Evolutionary conservation across 2,329 filamentous ascomycete species (phyloP), one percentile per base, ranked within the genome.

Genomic region (Didymosphaeria variabile): DNA sequence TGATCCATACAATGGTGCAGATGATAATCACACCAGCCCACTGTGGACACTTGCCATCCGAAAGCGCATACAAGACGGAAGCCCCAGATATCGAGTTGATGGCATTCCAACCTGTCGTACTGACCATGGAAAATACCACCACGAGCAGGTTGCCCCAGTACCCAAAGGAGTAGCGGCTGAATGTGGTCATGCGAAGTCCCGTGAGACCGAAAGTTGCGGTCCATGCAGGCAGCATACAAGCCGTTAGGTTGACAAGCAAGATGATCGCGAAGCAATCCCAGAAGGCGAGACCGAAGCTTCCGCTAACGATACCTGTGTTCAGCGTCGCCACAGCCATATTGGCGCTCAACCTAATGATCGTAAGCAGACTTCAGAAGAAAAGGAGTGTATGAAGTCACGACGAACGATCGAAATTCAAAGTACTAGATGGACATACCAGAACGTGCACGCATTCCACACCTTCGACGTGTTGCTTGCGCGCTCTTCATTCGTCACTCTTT

Each of bases 81-180:
- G 77, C 75, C 2, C 77, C 77, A 6, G 77, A 78, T 44, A 79
- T 79, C 9, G 74, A 76, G 58, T 79, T 79, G 52, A 79, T 78
- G 17, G 75, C 76, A 44, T 78, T 79, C 77, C 77, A 79, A 8
- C 76, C 77, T 21, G 76, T 79, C 21, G 76, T 79, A 42, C 73
- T 71, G 19, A 78, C 62, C 71, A 78, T 79, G 3, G 74, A 78
- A 59, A 79, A 79, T 26, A 78, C 46, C 0, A 79, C 74, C 2
- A 78, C 74, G 3, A 78, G 68, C 19, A 78, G 64, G 34, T 77
- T 79, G 3, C 76, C 76, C 76, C 76, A 79, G 38, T 78, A 78
- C 42, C 76, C 76, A 59, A 79, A 79, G 3, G 76, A 79, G 59
- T 78, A 79, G 36, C 77, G 68, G 15, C 66, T 68, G 34, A 78